A percentile compares a stretch with the other conserved stretches of the same genome.
These are phyloP conservation scores for Lipomyces yamadae DNA, from an alignment of 805 yeast species.

Conservation along the genomic window DNA sequence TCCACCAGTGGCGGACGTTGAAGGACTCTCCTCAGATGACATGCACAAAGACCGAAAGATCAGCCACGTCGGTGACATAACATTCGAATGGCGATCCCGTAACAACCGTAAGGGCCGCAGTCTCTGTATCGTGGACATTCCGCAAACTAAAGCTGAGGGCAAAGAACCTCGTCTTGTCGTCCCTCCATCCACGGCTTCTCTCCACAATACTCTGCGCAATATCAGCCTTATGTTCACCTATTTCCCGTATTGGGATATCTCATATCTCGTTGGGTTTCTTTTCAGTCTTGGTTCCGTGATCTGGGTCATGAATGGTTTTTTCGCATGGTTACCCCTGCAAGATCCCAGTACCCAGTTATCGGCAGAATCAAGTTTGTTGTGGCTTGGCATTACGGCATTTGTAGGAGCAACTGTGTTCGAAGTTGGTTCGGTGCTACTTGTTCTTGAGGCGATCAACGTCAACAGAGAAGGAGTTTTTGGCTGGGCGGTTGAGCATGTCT, in stretches of 20 bases:
- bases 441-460: neutral
- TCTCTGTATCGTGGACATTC: neutral
- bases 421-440: neutral
- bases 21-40: neutral
- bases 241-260: neutral
- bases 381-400: neutral
- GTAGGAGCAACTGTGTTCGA: neutral
- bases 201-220: neutral
- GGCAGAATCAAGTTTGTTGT: neutral
- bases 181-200: neutral
- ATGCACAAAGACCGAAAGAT: neutral
- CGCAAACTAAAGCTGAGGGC: neutral
- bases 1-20: neutral
- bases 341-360: neutral
- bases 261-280: neutral
- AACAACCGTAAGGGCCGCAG: neutral
- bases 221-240: neutral
- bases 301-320: neutral
- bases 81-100: conserved; percentile 1
- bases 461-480: neutral
- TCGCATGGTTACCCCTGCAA: neutral
- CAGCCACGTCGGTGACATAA: neutral
- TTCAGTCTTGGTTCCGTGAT: neutral
- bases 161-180: neutral
- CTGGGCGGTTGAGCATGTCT: neutral